A percentile compares a stretch with the other conserved stretches of the same genome.
Evolutionary conservation across 306 rosid species (phyloP).

Genomic region (Malus sylvestris): DNA sequence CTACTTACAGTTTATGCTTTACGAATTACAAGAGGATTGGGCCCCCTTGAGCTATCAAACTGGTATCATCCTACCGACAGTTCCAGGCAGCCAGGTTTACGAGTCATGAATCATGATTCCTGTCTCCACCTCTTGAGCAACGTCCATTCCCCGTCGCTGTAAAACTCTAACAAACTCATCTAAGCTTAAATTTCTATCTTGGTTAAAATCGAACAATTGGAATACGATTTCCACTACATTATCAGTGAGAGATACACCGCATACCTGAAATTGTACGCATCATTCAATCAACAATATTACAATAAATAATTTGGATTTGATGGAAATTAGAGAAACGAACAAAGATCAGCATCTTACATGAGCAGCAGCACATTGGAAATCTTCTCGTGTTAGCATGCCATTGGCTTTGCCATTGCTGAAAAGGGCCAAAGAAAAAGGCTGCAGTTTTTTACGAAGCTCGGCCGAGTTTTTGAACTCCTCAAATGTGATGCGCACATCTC

Average conservation of each 20-base stretch:
- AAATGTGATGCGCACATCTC: constrained; percentile 48
- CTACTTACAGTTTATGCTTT: constrained; percentile 8
- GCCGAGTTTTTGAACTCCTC: constrained; percentile 82
- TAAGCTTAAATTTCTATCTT: constrained; percentile 54
- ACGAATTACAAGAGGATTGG: background rate
- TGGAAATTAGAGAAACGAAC: constrained; percentile 1
- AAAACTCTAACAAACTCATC: constrained; percentile 64
- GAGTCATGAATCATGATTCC: constrained; percentile 40
- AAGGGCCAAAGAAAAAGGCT: constrained; percentile 74
- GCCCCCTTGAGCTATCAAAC: background rate
- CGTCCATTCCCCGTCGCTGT: constrained; percentile 55
- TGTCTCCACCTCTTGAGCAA: constrained; percentile 46
- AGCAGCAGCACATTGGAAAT: constrained; percentile 77
- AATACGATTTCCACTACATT: constrained; percentile 61
- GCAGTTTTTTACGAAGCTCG: constrained; percentile 53
- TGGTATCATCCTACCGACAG: background rate
- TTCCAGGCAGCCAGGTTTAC: background rate
- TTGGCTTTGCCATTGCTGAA: constrained; percentile 77
- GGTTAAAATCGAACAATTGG: constrained; percentile 65
- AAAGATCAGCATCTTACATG: constrained; percentile 37
- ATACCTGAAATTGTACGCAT: constrained; percentile 48
- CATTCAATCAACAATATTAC: background rate
- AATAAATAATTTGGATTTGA: background rate
- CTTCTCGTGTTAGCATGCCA: constrained; percentile 55
- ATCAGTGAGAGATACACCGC: constrained; percentile 53